phyloP scores from a whole-genome alignment of 495 filamentous ascomycete genomes.

The Aspergillus nidulans region DNA sequence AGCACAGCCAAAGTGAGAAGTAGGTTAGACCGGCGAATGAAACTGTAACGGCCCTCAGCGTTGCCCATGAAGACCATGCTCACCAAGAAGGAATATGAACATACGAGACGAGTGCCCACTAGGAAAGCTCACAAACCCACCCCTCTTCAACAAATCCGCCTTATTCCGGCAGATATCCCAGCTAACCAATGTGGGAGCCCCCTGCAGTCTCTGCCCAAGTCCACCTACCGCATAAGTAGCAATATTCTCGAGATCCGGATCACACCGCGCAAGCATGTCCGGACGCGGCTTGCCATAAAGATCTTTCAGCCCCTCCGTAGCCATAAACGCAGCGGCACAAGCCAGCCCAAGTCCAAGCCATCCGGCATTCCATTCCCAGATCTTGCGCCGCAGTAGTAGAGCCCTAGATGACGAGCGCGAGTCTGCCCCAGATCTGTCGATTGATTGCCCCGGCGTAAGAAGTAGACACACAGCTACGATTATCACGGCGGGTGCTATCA shows the following conservation, averaged over 20 bases:
- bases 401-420: constrained; percentile 21
- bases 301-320: constrained; percentile 61
- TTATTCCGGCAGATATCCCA: constrained; percentile 50
- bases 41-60: constrained; percentile 31
- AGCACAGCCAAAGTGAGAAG: constrained; percentile 57
- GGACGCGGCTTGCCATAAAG: constrained; percentile 62
- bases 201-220: constrained; percentile 38
- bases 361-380: constrained; percentile 64
- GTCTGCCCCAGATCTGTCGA: constrained; percentile 16
- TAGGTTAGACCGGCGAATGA: constrained; percentile 62
- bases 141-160: constrained; percentile 35
- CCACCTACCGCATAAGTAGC: constrained; percentile 44
- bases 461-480: constrained; percentile 45
- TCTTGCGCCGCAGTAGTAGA: constrained; percentile 40
- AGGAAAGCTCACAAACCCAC: constrained; percentile 65
- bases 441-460: constrained; percentile 38
- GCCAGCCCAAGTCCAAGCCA: constrained; percentile 60
- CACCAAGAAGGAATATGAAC: background rate
- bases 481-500: constrained; percentile 52
- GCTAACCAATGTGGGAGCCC: constrained; percentile 46
- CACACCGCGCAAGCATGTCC: constrained; percentile 58
- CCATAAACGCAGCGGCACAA: constrained; percentile 50
- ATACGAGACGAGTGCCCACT: constrained; percentile 65
- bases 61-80: background rate
- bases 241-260: constrained; percentile 48